phyloP scores from a whole-genome alignment of 129 eudicot genomes.

The Lonicera japonica region DNA sequence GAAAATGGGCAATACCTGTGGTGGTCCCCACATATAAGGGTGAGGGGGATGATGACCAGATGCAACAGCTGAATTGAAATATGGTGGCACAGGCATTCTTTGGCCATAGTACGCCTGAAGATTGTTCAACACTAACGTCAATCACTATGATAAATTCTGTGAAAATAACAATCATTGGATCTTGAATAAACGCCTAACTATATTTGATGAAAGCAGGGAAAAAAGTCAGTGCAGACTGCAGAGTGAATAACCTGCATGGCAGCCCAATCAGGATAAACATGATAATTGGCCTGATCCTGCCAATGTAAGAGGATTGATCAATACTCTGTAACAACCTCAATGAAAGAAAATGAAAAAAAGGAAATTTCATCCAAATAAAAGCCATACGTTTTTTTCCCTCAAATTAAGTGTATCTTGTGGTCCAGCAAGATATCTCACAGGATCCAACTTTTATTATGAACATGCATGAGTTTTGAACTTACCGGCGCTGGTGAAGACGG shows the following conservation, averaged over 20 bases:
- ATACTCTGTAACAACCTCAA: neutral
- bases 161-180: neutral
- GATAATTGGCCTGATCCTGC: slow-evolving; percentile 69
- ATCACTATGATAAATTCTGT: neutral
- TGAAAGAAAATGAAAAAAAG: neutral
- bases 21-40: slow-evolving; percentile 98
- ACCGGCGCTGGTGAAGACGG: slow-evolving; percentile 54
- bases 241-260: slow-evolving; percentile 71
- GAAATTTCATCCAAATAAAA: neutral
- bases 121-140: neutral
- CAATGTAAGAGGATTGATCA: slow-evolving; percentile 7
- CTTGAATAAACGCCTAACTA: neutral
- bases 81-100: slow-evolving; percentile 78
- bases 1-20: slow-evolving; percentile 53
- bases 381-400: neutral
- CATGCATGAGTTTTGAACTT: slow-evolving; percentile 20
- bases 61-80: slow-evolving; percentile 67
- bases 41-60: slow-evolving; percentile 77
- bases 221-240: neutral
- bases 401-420: neutral
- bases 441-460: neutral
- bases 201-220: neutral
- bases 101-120: slow-evolving; percentile 92
- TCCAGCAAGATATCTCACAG: slow-evolving; percentile 2
- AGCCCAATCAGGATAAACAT: slow-evolving; percentile 93